Evolutionary conservation across 352 stramenopile genomes (phyloP).

Genomic region (Pythium biforme): DNA sequence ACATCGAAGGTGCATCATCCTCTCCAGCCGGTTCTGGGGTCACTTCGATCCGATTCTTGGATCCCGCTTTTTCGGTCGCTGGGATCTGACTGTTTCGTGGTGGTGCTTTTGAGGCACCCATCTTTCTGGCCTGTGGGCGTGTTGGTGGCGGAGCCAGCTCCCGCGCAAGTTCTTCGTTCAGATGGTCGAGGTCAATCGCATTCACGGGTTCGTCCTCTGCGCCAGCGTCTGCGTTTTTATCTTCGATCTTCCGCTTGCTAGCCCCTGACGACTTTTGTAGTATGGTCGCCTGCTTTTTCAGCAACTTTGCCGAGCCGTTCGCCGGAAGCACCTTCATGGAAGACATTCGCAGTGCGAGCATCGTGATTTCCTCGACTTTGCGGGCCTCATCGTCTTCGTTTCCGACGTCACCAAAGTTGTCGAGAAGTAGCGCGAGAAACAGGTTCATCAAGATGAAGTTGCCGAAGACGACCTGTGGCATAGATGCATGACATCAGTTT

Average conservation of each 20-base stretch:
- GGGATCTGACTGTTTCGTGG: conserved; percentile 9
- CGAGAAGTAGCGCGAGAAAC: conserved; percentile 91
- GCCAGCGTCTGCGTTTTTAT: conserved; percentile 13
- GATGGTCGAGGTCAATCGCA: conserved; percentile 26
- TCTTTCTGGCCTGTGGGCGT: conserved; percentile 9
- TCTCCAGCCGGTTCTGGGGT: neutral
- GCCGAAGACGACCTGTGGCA: conserved; percentile 64
- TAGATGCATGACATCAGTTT: neutral
- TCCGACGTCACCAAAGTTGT: conserved; percentile 86
- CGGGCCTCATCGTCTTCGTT: conserved; percentile 40
- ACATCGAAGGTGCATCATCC: neutral
- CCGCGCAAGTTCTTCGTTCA: conserved; percentile 42
- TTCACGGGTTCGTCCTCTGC: conserved; percentile 28
- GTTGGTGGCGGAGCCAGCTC: conserved; percentile 25
- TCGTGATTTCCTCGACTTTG: conserved; percentile 51
- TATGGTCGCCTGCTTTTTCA: neutral
- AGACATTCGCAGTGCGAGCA: conserved; percentile 55
- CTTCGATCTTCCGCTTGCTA: conserved; percentile 15
- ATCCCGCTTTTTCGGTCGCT: neutral
- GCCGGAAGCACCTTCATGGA: conserved; percentile 51
- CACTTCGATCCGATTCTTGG: conserved; percentile 14
- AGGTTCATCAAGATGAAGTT: conserved; percentile 94
- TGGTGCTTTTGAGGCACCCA: conserved; percentile 15
- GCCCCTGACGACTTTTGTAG: neutral
- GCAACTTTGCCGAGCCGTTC: neutral